Percentiles rank a stretch among this genome's conserved stretches.
These are phyloP conservation scores for Biscogniauxia marginata DNA, from an alignment of 2,329 filamentous ascomycete species.

Conservation along the genomic window DNA sequence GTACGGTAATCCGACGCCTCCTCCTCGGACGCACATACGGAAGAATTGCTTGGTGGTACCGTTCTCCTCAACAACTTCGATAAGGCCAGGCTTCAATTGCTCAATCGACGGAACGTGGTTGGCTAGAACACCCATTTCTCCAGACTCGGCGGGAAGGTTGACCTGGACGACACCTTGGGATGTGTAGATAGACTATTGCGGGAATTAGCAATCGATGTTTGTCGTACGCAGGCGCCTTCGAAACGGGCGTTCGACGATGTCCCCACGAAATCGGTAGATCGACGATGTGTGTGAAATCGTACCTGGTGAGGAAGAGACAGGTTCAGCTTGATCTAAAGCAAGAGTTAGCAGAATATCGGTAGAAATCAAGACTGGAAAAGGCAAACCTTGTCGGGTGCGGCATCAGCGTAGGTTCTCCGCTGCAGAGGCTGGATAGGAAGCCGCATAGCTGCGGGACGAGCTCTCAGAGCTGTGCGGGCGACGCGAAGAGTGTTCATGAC, in stretches of 20 bases:
- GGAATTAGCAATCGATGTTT: constrained; percentile 44
- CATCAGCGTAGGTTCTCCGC: constrained; percentile 89
- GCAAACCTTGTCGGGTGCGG: constrained; percentile 76
- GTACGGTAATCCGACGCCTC: constrained; percentile 12
- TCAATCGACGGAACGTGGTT: constrained; percentile 99
- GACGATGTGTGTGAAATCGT: constrained; percentile 42
- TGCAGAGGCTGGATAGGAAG: constrained; percentile 75
- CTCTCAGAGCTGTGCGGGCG: constrained; percentile 85
- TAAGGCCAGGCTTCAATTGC: constrained; percentile 94
- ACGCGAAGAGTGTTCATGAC: constrained; percentile 94
- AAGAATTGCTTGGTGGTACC: constrained; percentile 95
- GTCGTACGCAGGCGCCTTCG: constrained; percentile 20
- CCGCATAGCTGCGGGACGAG: constrained; percentile 73
- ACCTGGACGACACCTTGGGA: constrained; percentile 81
- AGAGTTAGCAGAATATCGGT: constrained; percentile 30
- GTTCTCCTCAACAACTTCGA: constrained; percentile 93
- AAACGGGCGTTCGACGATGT: constrained; percentile 6
- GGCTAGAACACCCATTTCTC: constrained; percentile 98
- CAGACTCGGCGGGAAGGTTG: constrained; percentile 96
- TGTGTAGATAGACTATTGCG: constrained; percentile 68
- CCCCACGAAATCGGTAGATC: constrained; percentile 6
- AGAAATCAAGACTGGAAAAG: constrained; percentile 11
- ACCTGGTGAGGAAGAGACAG: constrained; percentile 98
- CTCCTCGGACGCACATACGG: constrained; percentile 61
- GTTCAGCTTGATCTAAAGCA: constrained; percentile 84